Evolutionary conservation across 2,329 filamentous ascomycete species (phyloP), one percentile per base, ranked within the genome.

Genomic region (Phialocephala sp.): DNA sequence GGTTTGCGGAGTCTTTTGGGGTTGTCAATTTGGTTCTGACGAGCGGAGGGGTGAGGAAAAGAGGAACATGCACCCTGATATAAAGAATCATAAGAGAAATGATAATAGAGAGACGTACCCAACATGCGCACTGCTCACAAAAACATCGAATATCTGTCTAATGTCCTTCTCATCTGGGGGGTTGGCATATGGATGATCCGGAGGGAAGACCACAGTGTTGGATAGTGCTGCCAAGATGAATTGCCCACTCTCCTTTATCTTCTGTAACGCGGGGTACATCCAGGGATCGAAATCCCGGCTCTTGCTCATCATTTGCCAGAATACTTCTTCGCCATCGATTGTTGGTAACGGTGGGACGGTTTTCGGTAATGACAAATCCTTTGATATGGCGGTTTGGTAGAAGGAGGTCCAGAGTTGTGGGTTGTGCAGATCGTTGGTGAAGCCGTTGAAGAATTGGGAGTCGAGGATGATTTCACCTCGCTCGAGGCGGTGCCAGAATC

Each of bases 401-500:
- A 87, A 98, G 8, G 83, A 4, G 37, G 18, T 6, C 95, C 95
- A 98, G 41, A 90, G 82, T 1, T 79, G 75, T 0, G 86, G 79
- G 60, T 88, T 82, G 67, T 87, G 85, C 12, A 98, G 85, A 74
- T 99, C 94, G 0, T 76, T 73, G 66, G 88, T 89, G 82, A 97
- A 98, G 0, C 84, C 87, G 0, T 80, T 76, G 77, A 94, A 97
- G 83, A 94, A 98, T 9, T 79, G 78, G 14, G 85, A 82, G 75
- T 97, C 89, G 77, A 97, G 83, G 32, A 85, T 82, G 66, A 97
- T 90, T 67, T 93, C 88, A 66, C 94, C 94, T 65, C 91, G 89
- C 78, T 99, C 95, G 55, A 98, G 85, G 52, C 85, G 87, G 75
- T 97, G 93, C 94, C 94, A 98, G 76, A 87, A 90, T 47, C 95